Percentiles rank a stretch among this genome's conserved stretches.
phyloP scores from a whole-genome alignment of 2,329 filamentous ascomycete species.

The Fusarium piperis region DNA sequence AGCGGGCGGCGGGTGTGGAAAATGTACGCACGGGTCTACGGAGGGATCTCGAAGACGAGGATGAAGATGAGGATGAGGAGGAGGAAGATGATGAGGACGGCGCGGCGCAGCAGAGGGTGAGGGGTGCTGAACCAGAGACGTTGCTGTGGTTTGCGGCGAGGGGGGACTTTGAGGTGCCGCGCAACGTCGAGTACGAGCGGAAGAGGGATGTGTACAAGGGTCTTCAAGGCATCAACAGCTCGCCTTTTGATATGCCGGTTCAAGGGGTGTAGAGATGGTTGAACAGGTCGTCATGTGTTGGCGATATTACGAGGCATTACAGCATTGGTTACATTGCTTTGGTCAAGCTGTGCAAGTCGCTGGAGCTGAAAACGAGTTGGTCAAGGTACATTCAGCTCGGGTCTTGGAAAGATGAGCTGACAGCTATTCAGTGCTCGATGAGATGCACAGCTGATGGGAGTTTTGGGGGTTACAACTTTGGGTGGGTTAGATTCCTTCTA shows the following conservation, averaged over 20 bases:
- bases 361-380: background rate
- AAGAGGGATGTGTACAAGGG: slow-evolving; percentile 47
- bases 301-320: background rate
- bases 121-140: slow-evolving; percentile 57
- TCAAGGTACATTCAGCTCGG: background rate
- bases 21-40: slow-evolving; percentile 77
- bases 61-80: slow-evolving; percentile 63
- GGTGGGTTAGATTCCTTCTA: background rate
- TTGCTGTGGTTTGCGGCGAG: slow-evolving; percentile 57
- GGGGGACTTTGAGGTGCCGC: slow-evolving; percentile 57
- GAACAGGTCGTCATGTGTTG: background rate
- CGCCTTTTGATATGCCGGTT: slow-evolving; percentile 28
- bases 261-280: background rate
- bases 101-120: slow-evolving; percentile 44
- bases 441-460: background rate
- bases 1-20: slow-evolving; percentile 72
- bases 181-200: slow-evolving; percentile 55
- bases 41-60: slow-evolving; percentile 61
- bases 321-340: background rate
- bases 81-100: slow-evolving; percentile 54
- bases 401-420: slow-evolving; percentile 23
- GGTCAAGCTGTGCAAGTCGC: background rate
- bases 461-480: background rate
- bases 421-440: slow-evolving; percentile 5
- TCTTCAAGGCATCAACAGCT: slow-evolving; percentile 49